Evolutionary conservation across 108 stramenopile genomes (phyloP).

Genomic region (Mediolabrus comicus): DNA sequence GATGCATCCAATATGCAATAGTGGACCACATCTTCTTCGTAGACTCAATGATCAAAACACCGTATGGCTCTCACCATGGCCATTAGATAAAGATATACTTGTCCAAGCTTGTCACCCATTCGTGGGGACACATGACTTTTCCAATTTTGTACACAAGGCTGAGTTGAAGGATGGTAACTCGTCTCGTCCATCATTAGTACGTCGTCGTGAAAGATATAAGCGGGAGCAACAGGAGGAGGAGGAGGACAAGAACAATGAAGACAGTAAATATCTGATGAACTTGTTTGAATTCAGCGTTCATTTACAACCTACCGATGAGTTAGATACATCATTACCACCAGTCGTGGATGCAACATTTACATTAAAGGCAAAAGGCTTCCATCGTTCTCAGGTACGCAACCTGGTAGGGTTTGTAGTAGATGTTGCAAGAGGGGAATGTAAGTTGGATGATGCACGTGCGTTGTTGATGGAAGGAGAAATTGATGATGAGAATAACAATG

Average conservation of each 20-base stretch:
- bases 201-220: not conserved
- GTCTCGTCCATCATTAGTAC: not conserved
- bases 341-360: constrained; percentile 57
- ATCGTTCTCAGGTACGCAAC: constrained; percentile 76
- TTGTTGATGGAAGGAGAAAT: constrained; percentile 9
- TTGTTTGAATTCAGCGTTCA: constrained; percentile 30
- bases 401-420: constrained; percentile 80
- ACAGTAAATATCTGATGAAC: constrained; percentile 13
- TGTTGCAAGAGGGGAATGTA: constrained; percentile 47
- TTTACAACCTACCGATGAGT: constrained; percentile 15
- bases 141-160: constrained; percentile 70
- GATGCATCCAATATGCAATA: constrained; percentile 59
- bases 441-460: constrained; percentile 13
- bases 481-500: constrained; percentile 1
- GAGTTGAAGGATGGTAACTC: constrained; percentile 48
- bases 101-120: constrained; percentile 48
- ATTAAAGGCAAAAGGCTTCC: constrained; percentile 73
- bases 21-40: constrained; percentile 54
- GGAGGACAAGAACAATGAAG: not conserved
- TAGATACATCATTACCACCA: constrained; percentile 22
- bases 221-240: not conserved
- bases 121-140: constrained; percentile 63
- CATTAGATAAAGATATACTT: constrained; percentile 58
- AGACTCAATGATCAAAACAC: constrained; percentile 50
- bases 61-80: constrained; percentile 72